Base-by-base conservation (phyloP, 352 stramenopile species). In the Globisporangium uncinulatum region DNA sequence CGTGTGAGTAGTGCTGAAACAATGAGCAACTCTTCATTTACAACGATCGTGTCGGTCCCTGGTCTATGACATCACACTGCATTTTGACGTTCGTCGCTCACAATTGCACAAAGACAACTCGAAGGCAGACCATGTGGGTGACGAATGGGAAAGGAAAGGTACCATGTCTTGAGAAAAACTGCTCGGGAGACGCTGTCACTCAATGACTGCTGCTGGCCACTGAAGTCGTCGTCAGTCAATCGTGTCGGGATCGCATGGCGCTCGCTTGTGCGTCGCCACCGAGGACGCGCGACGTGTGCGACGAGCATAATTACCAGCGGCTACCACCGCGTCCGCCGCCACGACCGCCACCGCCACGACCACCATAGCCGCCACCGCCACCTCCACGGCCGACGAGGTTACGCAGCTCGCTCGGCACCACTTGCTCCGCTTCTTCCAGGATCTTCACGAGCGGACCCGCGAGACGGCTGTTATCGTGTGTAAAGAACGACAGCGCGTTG, bases 401-500 rank as follows among this genome's bases (percentile, higher is more conserved):
- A 31, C 79, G 70, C 31, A 98, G 70, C 20, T 96, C 82, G 47
- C 73, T 76, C 7, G 92, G 92, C n/a, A 98, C 83, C 21, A 92
- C 66, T 63, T 98, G 91, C 3, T 90, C 73, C 4, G 90, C 89
- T 45, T 97, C 88, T 37, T 74, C 62, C 56, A 98, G 65, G 47
- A 98, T 95, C 63, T 94, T 91, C 20, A 97, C 74, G 20, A 98
- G 66, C 17, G 91, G 83, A 58, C 66, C 69, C 24, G 87, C 86
- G 39, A 97, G 59, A 43, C 81, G 75, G 14, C 61, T 57, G 59
- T 99, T 96, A 19, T 97, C 91, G n/a, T 73, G 62, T 13, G 91
- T 97, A 71, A 98, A 96, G 70, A 98, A 98, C n/a, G 89, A 97
- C 42, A 98, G 81, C 2, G 94, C 86, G 4, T 77, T 94, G 39